Evolutionary conservation across 345 rosid species (phyloP).

Genomic region (Firmiana major): DNA sequence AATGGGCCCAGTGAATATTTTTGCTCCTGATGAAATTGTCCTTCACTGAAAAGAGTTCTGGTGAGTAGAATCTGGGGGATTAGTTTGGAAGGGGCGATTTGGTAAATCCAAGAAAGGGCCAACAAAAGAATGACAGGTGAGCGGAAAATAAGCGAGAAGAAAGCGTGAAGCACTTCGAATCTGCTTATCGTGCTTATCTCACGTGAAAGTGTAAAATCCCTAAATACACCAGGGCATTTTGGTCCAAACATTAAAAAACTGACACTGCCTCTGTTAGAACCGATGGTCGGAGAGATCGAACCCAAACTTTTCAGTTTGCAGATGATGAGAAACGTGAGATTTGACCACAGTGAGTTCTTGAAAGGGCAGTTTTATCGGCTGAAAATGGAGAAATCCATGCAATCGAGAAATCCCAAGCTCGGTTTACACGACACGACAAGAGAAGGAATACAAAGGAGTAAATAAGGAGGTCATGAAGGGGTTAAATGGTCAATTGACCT

Average conservation of each 20-base stretch:
- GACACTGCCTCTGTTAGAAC: not conserved
- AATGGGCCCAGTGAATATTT: slow-evolving; percentile 3
- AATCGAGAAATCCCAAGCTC: not conserved
- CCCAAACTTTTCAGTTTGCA: not conserved
- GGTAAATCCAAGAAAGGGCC: slow-evolving; percentile 10
- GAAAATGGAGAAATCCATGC: not conserved
- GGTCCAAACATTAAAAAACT: not conserved
- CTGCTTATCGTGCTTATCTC: slow-evolving; percentile 17
- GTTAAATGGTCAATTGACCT: slow-evolving; percentile 5
- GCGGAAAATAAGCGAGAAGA: slow-evolving; percentile 38
- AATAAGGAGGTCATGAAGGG: not conserved
- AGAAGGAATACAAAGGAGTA: not conserved
- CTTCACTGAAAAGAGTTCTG: not conserved
- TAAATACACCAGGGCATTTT: slow-evolving; percentile 10
- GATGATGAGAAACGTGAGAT: not conserved
- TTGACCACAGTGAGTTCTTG: not conserved
- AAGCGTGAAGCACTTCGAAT: slow-evolving; percentile 30
- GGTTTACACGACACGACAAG: slow-evolving; percentile 4
- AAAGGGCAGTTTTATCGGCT: not conserved
- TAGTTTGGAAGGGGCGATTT: slow-evolving; percentile 18
- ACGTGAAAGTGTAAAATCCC: slow-evolving; percentile 6
- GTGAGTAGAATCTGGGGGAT: not conserved
- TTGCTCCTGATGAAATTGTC: slow-evolving; percentile 27
- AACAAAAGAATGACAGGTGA: slow-evolving; percentile 27
- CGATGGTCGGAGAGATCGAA: slow-evolving; percentile 18